Conservation (phyloP, 805 yeast genomes). For the Candida piceae region DNA sequence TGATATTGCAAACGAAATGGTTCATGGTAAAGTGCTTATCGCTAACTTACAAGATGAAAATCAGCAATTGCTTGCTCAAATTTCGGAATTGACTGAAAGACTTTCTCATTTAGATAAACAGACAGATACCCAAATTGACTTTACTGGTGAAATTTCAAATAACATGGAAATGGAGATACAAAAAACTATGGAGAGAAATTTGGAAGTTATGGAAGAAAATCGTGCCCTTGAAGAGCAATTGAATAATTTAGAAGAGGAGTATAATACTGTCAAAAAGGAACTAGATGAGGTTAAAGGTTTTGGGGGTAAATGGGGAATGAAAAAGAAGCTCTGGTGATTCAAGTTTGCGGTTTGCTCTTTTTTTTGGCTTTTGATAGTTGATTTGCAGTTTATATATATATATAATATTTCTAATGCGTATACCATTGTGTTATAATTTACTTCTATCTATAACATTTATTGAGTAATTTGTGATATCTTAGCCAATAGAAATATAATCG, state of each 20-base stretch:
- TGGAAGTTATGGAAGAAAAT: slow-evolving; percentile 63
- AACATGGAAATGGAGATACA: slow-evolving; percentile 47
- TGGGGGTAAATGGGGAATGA: slow-evolving; percentile 29
- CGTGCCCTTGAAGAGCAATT: slow-evolving; percentile 51
- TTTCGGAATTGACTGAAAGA: slow-evolving; percentile 42
- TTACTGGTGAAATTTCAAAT: slow-evolving; percentile 26
- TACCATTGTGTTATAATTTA: no score
- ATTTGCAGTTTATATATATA: no score
- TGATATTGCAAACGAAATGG: slow-evolving; percentile 81
- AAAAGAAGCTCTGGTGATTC: slow-evolving; percentile 27
- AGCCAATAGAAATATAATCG: no score
- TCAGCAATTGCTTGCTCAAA: slow-evolving; percentile 46
- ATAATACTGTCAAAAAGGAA: slow-evolving; percentile 24
- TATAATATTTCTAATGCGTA: no score
- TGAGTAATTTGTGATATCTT: no score
- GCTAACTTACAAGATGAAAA: slow-evolving; percentile 78
- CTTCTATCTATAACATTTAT: no score
- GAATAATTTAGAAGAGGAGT: slow-evolving; percentile 34
- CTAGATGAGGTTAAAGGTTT: slow-evolving; percentile 32
- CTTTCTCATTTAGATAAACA: slow-evolving; percentile 30
- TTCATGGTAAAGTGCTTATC: slow-evolving; percentile 65
- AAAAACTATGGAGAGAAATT: slow-evolving; percentile 54
- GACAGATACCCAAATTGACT: slow-evolving; percentile 19
- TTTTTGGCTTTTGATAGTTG: background rate
- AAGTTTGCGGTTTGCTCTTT: background rate